A percentile compares a stretch with the other conserved stretches of the same genome.
Conservation (phyloP, 352 stramenopile species). For the Halophytophthora batemanensis region DNA sequence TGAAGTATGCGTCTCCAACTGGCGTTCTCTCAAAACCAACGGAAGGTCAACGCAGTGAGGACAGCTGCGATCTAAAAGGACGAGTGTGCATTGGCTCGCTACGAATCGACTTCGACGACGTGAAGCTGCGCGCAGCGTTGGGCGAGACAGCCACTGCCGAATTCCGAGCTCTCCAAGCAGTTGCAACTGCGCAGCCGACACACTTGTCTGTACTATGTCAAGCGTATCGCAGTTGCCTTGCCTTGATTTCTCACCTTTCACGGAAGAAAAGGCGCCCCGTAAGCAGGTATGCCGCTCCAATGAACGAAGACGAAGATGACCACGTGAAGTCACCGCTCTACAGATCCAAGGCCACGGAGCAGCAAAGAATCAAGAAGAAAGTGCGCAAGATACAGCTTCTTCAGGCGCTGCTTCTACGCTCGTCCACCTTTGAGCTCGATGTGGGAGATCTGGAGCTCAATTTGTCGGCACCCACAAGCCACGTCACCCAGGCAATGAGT, state of each 20-base stretch:
- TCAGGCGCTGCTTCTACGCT: slow-evolving; percentile 50
- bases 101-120: slow-evolving; percentile 62
- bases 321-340: slow-evolving; percentile 2
- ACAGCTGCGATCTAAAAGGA: slow-evolving; percentile 53
- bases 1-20: slow-evolving; percentile 45
- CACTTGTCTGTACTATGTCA: slow-evolving; percentile 51
- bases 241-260: slow-evolving; percentile 31
- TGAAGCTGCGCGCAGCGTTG: slow-evolving; percentile 32
- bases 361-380: slow-evolving; percentile 18
- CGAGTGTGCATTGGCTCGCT: slow-evolving; percentile 56
- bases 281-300: slow-evolving; percentile 1
- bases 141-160: slow-evolving; percentile 12
- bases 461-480: slow-evolving; percentile 41
- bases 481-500: slow-evolving; percentile 35
- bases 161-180: not conserved
- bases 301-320: slow-evolving; percentile 7
- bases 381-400: slow-evolving; percentile 43
- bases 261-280: slow-evolving; percentile 21
- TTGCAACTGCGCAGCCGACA: slow-evolving; percentile 17
- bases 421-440: slow-evolving; percentile 51
- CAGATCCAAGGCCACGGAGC: not conserved
- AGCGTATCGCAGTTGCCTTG: slow-evolving; percentile 41
- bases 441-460: slow-evolving; percentile 42
- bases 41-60: slow-evolving; percentile 16
- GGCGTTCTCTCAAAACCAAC: slow-evolving; percentile 12